Evolutionary conservation across 495 filamentous ascomycete genomes (phyloP).

Genomic region (Podospora pseudoanserina): DNA sequence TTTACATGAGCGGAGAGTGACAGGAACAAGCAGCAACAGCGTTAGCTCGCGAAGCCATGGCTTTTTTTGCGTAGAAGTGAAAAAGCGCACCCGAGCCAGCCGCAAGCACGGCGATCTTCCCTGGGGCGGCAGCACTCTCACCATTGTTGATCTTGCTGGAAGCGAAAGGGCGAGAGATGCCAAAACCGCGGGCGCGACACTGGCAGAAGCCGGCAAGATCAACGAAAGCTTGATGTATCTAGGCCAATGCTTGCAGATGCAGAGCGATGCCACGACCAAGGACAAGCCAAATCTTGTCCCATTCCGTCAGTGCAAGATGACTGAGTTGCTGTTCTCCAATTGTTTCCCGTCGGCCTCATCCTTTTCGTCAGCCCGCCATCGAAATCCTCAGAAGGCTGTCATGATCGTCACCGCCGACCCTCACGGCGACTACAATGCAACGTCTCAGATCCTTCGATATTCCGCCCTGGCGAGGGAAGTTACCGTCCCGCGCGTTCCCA

Average conservation of each 20-base stretch:
- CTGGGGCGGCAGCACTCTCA: constrained; percentile 80
- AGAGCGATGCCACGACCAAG: constrained; percentile 70
- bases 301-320: constrained; percentile 94
- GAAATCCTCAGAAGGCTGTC: constrained; percentile 74
- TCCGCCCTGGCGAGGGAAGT: constrained; percentile 91
- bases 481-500: constrained; percentile 84
- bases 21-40: constrained; percentile 85
- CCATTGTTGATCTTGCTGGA: constrained; percentile 89
- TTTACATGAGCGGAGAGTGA: constrained; percentile 79
- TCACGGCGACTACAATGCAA: constrained; percentile 90
- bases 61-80: constrained; percentile 94
- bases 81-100: constrained; percentile 64
- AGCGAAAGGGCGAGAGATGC: constrained; percentile 91
- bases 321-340: constrained; percentile 93
- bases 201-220: constrained; percentile 95
- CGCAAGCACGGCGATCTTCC: constrained; percentile 38
- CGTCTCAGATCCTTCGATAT: constrained; percentile 92
- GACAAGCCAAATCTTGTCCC: constrained; percentile 80
- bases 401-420: constrained; percentile 98
- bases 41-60: constrained; percentile 89
- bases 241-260: constrained; percentile 95
- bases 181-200: constrained; percentile 86
- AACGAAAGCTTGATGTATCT: constrained; percentile 98
- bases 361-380: constrained; percentile 33
- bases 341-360: constrained; percentile 69